Evolutionary conservation across 352 stramenopile genomes (phyloP).

Genomic region (Globisporangium takayamanum): DNA sequence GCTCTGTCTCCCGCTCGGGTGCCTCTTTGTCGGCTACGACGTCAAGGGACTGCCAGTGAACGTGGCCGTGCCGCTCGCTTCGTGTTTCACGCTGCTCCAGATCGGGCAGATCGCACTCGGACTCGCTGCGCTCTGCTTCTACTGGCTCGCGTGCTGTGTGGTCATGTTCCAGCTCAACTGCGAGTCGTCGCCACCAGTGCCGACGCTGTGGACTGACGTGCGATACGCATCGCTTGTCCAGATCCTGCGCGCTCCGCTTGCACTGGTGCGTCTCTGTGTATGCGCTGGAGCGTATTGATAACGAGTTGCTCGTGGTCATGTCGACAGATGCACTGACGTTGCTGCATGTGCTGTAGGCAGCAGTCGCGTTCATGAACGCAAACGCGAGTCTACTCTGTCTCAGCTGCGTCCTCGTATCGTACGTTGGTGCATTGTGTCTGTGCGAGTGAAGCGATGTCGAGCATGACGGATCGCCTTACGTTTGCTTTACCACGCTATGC

Average conservation of each 20-base stretch:
- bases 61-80: constrained; percentile 21
- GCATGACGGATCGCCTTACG: not conserved
- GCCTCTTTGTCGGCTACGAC: constrained; percentile 35
- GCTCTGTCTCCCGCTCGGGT: constrained; percentile 29
- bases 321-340: not conserved
- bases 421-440: not conserved
- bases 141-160: constrained; percentile 23
- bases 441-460: not conserved
- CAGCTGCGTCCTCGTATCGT: constrained; percentile 25
- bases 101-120: constrained; percentile 25
- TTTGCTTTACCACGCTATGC: not conserved
- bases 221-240: constrained; percentile 34
- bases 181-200: constrained; percentile 37
- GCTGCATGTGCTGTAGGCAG: constrained; percentile 14
- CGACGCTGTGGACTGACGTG: constrained; percentile 56
- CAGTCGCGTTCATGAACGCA: constrained; percentile 33
- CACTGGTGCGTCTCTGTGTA: constrained; percentile 24
- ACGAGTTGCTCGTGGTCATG: not conserved
- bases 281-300: not conserved
- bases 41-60: constrained; percentile 9
- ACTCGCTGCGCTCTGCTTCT: constrained; percentile 20
- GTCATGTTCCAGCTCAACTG: constrained; percentile 48
- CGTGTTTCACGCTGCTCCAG: constrained; percentile 34
- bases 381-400: constrained; percentile 29
- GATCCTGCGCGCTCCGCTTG: constrained; percentile 35